A percentile compares a stretch with the other conserved stretches of the same genome.
Evolutionary conservation across 495 filamentous ascomycete genomes (phyloP).

Genomic region (Penicillium alfredii): DNA sequence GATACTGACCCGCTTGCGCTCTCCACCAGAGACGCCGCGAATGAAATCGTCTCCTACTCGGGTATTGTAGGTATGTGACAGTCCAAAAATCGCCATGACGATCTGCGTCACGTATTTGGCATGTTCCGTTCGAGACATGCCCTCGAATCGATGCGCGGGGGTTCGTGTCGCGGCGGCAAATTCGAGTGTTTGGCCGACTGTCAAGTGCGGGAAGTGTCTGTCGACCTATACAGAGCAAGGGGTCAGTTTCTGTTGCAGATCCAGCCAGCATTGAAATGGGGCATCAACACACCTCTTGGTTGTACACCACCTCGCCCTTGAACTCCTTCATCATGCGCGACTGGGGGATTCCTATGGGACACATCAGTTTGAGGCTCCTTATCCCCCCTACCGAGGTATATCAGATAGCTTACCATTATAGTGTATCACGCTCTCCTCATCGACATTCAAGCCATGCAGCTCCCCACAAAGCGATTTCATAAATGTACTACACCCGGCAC

Average conservation of each 20-base stretch:
- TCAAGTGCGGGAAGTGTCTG: slow-evolving; percentile 56
- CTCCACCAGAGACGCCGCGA: slow-evolving; percentile 77
- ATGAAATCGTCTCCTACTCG: slow-evolving; percentile 38
- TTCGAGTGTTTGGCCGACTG: slow-evolving; percentile 56
- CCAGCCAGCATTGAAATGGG: neutral
- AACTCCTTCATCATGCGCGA: slow-evolving; percentile 34
- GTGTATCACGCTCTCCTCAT: slow-evolving; percentile 33
- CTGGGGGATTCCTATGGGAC: slow-evolving; percentile 23
- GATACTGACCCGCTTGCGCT: slow-evolving; percentile 60
- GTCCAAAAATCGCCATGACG: slow-evolving; percentile 54
- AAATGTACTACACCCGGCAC: slow-evolving; percentile 36
- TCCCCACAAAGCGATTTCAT: slow-evolving; percentile 34
- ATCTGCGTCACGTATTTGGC: slow-evolving; percentile 43
- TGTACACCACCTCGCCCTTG: slow-evolving; percentile 56
- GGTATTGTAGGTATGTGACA: slow-evolving; percentile 48
- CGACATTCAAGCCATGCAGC: slow-evolving; percentile 30
- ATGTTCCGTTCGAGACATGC: slow-evolving; percentile 37
- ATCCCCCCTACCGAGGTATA: too few relatives aligned
- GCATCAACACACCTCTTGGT: slow-evolving; percentile 36
- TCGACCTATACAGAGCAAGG: slow-evolving; percentile 31
- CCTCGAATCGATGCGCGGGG: slow-evolving; percentile 35
- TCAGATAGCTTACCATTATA: slow-evolving; percentile 45
- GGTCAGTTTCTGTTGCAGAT: neutral
- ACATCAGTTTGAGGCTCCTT: too few relatives aligned
- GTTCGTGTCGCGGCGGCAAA: slow-evolving; percentile 49